Base-by-base conservation (phyloP, 225 moss, liverwort and hornwort genomes). In the Bryum argenteum region DNA sequence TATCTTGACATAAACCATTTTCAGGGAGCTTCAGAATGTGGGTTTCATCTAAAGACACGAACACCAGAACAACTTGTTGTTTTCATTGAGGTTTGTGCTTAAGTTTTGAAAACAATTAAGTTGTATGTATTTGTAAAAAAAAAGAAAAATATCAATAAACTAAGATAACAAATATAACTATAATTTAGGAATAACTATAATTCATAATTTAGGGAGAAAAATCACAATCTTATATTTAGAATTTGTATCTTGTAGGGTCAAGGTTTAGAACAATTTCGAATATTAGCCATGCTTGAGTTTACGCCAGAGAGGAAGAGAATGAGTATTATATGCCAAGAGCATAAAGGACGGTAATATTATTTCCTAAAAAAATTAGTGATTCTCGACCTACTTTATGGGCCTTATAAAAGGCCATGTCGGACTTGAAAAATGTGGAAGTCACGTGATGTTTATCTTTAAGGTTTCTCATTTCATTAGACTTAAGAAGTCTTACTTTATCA, bases 1-100 rank as follows among this genome's bases (percentile, higher is more conserved):
- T 65, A 8, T 50, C 56, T 64, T 68, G 1, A 54, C 2, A 0
- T 72, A 0, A 0, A 44, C 54, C 16, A 2, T 72, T 0, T 54
- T 58, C 73, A 96, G 96, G 96, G 96, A 78, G 93, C 90, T 84
- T 93, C 96, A 78, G 87, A 90, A 70, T 93, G 93, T 79, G 96
- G 96, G 6, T 96, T 86, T 70, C 80, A 80, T 54, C 54, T 96
- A 12, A 91, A 82, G n/a, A 84, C 78, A 43, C 93, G 90, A 5
- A 80, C 86, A 13, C 71, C 70, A 0, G 77, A 93, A 54, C 91
- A 93, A 66, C 78, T 96, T 67, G 60, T 80, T 54, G 58, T 96
- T 19, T 80, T 81, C 16, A 82, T 89, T n/a, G 89, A 89, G 87
- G 93, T 97, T 55, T 33, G 33, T 33, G 0, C 1, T 40, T 19